Conservation (phyloP, 2,329 filamentous ascomycete species). For the Apiospora kogelbergensis region DNA sequence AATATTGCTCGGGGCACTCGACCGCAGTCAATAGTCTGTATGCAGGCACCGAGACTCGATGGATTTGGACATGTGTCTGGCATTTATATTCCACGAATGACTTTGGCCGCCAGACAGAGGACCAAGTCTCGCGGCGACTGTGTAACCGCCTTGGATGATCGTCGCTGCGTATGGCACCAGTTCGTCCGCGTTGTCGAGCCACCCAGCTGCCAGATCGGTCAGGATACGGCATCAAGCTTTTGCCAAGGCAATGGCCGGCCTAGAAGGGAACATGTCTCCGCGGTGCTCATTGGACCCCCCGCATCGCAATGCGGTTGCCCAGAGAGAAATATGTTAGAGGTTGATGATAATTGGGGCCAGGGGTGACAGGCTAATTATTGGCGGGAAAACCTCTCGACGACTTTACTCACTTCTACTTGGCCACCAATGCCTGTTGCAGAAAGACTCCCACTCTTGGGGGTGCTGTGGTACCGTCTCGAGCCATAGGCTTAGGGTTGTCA, state of each 20-base stretch:
- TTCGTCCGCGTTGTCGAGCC: background rate
- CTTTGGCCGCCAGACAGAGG: background rate
- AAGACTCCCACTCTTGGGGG: background rate
- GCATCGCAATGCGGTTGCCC: background rate
- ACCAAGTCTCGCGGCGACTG: background rate
- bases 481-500: background rate
- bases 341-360: background rate
- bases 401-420: background rate
- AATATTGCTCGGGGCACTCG: too few species aligned
- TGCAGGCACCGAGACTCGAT: background rate
- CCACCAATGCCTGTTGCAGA: background rate
- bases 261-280: background rate
- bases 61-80: background rate
- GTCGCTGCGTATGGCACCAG: background rate
- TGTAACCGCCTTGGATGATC: background rate
- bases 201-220: background rate
- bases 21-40: background rate
- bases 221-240: background rate
- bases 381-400: background rate
- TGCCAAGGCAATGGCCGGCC: background rate
- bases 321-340: background rate
- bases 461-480: too few species aligned
- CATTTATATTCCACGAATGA: background rate
- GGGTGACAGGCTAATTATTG: background rate
- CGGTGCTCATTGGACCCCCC: background rate